phyloP scores from a whole-genome alignment of 2,329 filamentous ascomycete species.

The Hymenoscyphus albidus region DNA sequence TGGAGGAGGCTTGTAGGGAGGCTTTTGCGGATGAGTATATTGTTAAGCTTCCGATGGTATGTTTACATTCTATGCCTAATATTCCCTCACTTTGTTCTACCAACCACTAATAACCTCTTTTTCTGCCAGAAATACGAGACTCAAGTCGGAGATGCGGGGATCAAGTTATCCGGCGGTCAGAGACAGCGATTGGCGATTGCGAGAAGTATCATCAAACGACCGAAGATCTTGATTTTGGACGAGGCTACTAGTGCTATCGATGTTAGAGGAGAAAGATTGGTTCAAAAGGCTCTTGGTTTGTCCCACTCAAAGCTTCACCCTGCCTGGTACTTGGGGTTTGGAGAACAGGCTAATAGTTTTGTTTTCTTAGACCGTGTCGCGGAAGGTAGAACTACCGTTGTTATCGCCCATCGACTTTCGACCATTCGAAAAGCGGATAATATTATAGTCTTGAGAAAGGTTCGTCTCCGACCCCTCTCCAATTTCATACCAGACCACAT shows the following conservation, averaged over 20 bases:
- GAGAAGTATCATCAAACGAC: slow-evolving; percentile 67
- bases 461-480: slow-evolving; percentile 76
- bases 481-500: background rate
- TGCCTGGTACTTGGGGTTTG: background rate
- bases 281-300: slow-evolving; percentile 44
- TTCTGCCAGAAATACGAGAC: slow-evolving; percentile 63
- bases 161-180: slow-evolving; percentile 76
- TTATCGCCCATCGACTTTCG: slow-evolving; percentile 62
- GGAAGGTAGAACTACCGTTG: slow-evolving; percentile 55
- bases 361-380: slow-evolving; percentile 47
- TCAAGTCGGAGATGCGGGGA: slow-evolving; percentile 70
- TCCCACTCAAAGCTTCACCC: background rate
- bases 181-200: slow-evolving; percentile 71
- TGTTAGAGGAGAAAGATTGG: slow-evolving; percentile 46
- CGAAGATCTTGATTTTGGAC: slow-evolving; percentile 66
- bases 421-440: slow-evolving; percentile 74
- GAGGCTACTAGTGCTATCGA: slow-evolving; percentile 56
- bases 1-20: slow-evolving; percentile 61
- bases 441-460: slow-evolving; percentile 72
- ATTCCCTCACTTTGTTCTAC: background rate
- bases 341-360: background rate
- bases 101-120: slow-evolving; percentile 6
- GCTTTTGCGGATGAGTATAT: slow-evolving; percentile 70
- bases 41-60: slow-evolving; percentile 53
- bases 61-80: slow-evolving; percentile 11